A percentile compares a stretch with the other conserved stretches of the same genome.
phyloP scores from a whole-genome alignment of 2,329 filamentous ascomycete species.

The Trichoderma sp. region DNA sequence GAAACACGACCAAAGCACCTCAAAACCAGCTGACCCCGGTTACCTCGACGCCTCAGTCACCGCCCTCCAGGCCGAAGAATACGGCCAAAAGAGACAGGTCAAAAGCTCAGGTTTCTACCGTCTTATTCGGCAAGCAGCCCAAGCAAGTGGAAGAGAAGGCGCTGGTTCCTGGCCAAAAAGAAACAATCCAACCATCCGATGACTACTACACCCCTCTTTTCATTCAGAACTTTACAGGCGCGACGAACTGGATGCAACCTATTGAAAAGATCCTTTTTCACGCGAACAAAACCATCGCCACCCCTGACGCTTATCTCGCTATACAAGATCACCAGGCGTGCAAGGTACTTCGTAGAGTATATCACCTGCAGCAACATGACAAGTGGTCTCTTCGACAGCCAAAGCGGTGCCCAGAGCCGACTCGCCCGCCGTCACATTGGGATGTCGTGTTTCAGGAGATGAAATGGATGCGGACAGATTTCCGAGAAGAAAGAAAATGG shows the following conservation, averaged over 20 bases:
- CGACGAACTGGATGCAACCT: constrained; percentile 63
- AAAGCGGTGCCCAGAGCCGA: constrained; percentile 80
- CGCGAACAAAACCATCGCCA: constrained; percentile 88
- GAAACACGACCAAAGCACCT: constrained; percentile 36
- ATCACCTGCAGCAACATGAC: constrained; percentile 86
- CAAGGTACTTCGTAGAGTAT: constrained; percentile 82
- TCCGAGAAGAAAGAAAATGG: constrained; percentile 92
- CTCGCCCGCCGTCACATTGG: constrained; percentile 76
- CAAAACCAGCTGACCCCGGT: constrained; percentile 46
- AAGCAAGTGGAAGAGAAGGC: constrained; percentile 54
- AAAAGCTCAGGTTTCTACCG: constrained; percentile 71
- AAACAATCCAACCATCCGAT: constrained; percentile 53
- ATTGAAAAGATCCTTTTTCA: constrained; percentile 75
- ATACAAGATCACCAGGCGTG: constrained; percentile 87
- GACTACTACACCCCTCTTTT: constrained; percentile 69
- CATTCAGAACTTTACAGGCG: constrained; percentile 60
- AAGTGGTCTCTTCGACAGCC: constrained; percentile 92
- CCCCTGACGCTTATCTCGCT: constrained; percentile 79
- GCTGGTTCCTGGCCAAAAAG: constrained; percentile 47
- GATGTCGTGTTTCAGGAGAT: constrained; percentile 88
- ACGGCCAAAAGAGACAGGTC: constrained; percentile 58
- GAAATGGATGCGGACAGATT: constrained; percentile 98
- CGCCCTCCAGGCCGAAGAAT: constrained; percentile 39
- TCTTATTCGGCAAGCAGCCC: constrained; percentile 74
- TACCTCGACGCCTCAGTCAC: constrained; percentile 52